phyloP scores from a whole-genome alignment of 164 flowering plant species.

The Magnolia changhungtana region DNA sequence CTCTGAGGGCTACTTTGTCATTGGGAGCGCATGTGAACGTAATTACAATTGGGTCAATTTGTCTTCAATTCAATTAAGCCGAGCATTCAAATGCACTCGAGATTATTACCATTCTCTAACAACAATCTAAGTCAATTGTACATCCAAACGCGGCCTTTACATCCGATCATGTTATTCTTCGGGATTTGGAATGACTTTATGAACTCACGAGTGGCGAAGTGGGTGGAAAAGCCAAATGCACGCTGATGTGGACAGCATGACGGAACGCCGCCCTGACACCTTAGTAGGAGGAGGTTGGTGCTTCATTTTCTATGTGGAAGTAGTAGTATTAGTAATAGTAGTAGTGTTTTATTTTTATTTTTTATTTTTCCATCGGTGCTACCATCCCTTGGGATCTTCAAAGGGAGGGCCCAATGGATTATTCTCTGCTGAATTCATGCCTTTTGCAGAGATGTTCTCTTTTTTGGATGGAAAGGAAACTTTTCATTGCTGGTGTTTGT shows the following conservation, averaged over 20 bases:
- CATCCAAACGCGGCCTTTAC: background rate
- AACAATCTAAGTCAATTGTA: no score
- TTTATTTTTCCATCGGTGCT: background rate
- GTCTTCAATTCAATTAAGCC: no score
- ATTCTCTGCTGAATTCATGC: background rate
- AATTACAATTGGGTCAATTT: no score
- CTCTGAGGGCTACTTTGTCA: no score
- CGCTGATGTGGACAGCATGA: background rate
- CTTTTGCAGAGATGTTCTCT: conserved; percentile 1
- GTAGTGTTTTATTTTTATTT: background rate
- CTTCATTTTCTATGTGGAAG: background rate
- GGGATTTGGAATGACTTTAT: background rate
- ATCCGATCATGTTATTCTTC: background rate
- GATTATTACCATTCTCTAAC: no score
- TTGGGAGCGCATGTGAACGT: no score
- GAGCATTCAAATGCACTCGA: no score
- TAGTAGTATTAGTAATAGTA: background rate
- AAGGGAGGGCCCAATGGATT: background rate
- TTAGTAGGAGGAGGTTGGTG: background rate
- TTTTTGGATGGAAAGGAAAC: conserved; percentile 2
- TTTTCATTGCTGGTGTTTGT: background rate
- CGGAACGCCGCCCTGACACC: no score
- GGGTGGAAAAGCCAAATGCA: background rate
- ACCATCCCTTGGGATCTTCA: background rate
- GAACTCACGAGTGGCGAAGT: background rate